Percentiles rank a stretch among this genome's conserved stretches.
Evolutionary conservation across 805 yeast species (phyloP).

Genomic region (Ogataea neopini): DNA sequence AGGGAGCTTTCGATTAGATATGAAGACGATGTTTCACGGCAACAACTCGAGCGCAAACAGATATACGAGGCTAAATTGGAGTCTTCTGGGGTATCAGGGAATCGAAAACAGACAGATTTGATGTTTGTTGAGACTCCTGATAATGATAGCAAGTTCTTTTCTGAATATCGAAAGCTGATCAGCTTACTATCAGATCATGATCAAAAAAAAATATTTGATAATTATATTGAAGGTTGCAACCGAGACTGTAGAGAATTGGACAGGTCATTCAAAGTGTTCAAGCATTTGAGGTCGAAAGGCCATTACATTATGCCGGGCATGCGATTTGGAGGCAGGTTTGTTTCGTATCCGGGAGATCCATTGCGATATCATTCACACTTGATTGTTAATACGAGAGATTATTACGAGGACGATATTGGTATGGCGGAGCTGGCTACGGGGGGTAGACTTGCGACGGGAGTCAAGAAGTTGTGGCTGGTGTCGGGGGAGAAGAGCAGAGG

Average conservation of each 20-base stretch:
- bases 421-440: constrained; percentile 67
- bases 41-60: constrained; percentile 9
- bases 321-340: constrained; percentile 85
- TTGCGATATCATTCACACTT: constrained; percentile 85
- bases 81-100: neutral
- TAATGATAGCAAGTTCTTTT: constrained; percentile 11
- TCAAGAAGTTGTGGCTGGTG: constrained; percentile 79
- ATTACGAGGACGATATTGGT: constrained; percentile 52
- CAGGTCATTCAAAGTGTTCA: constrained; percentile 23
- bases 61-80: constrained; percentile 12
- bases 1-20: constrained; percentile 12
- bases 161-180: neutral
- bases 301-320: constrained; percentile 78
- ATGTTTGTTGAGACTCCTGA: constrained; percentile 25
- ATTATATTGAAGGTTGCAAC: constrained; percentile 2
- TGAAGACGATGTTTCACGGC: constrained; percentile 7
- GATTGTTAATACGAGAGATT: constrained; percentile 55
- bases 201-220: constrained; percentile 7
- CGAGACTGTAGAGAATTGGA: constrained; percentile 10
- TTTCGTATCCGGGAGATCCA: constrained; percentile 96
- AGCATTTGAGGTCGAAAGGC: constrained; percentile 24
- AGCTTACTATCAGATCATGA: neutral
- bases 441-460: constrained; percentile 92
- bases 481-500: constrained; percentile 34
- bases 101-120: constrained; percentile 9